A percentile compares a stretch with the other conserved stretches of the same genome.
These are phyloP conservation scores for Colletotrichum ledebouriae DNA, from an alignment of 2,329 filamentous ascomycete species.

Conservation along the genomic window DNA sequence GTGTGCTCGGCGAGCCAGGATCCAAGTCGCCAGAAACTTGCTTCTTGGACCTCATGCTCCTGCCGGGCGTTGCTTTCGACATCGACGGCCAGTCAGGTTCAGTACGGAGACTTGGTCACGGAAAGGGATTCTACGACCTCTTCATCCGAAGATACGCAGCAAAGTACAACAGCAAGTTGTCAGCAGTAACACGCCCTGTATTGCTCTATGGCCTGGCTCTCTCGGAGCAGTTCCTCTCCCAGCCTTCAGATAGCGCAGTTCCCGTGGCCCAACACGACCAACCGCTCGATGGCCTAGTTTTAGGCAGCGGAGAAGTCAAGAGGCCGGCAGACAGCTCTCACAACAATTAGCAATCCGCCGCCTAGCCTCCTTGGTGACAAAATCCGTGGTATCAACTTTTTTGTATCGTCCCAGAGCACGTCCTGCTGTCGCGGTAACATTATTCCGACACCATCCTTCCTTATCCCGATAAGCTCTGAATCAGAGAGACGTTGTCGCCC, in stretches of 20 bases:
- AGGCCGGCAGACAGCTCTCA: slow-evolving; percentile 45
- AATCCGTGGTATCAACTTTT: slow-evolving; percentile 41
- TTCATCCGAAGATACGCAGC: slow-evolving; percentile 82
- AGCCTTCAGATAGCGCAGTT: slow-evolving; percentile 71
- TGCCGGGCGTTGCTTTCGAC: slow-evolving; percentile 96
- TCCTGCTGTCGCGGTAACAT: slow-evolving; percentile 47
- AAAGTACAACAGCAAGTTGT: slow-evolving; percentile 48
- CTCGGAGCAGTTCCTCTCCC: slow-evolving; percentile 82
- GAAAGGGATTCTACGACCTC: slow-evolving; percentile 96
- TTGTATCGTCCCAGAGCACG: slow-evolving; percentile 20
- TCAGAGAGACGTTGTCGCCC: slow-evolving; percentile 88
- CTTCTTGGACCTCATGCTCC: slow-evolving; percentile 83
- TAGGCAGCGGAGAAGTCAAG: slow-evolving; percentile 76
- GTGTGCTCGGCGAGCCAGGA: slow-evolving; percentile 77
- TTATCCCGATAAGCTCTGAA: slow-evolving; percentile 75
- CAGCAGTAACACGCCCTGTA: slow-evolving; percentile 53
- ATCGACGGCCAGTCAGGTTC: slow-evolving; percentile 62
- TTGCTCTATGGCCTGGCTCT: slow-evolving; percentile 83
- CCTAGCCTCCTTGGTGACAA: slow-evolving; percentile 46
- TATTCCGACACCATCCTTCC: slow-evolving; percentile 65
- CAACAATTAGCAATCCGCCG: slow-evolving; percentile 59
- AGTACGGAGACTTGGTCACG: slow-evolving; percentile 87
- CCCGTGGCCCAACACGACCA: slow-evolving; percentile 84
- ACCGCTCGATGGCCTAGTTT: slow-evolving; percentile 81
- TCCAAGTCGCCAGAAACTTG: slow-evolving; percentile 52